A percentile compares a stretch with the other conserved stretches of the same genome.
Evolutionary conservation across 2,329 filamentous ascomycete species (phyloP).

Genomic region (Ampelomyces quisqualis): DNA sequence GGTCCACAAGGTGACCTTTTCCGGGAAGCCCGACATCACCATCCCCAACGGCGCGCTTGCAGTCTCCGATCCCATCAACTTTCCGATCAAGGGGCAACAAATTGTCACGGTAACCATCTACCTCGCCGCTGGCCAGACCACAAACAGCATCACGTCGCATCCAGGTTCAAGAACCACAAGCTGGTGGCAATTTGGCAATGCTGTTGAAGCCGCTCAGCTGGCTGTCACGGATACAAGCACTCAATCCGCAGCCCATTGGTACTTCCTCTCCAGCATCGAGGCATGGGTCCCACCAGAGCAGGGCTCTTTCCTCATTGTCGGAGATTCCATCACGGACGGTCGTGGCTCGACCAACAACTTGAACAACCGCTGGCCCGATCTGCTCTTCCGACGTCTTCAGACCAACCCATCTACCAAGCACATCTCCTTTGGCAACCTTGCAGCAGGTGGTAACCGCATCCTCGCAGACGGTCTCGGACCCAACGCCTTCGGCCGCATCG

Average conservation of each 20-base stretch:
- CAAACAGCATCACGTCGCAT: conserved; percentile 62
- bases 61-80: conserved; percentile 63
- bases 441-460: conserved; percentile 66
- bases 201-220: conserved; percentile 51
- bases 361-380: conserved; percentile 35
- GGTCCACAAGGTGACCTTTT: conserved; percentile 58
- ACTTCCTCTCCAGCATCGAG: conserved; percentile 61
- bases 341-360: conserved; percentile 48
- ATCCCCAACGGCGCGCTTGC: conserved; percentile 57
- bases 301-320: conserved; percentile 57
- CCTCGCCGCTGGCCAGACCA: conserved; percentile 56
- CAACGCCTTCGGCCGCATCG: conserved; percentile 59
- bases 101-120: conserved; percentile 62
- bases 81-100: conserved; percentile 53
- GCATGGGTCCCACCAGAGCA: conserved; percentile 50
- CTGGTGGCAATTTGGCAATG: conserved; percentile 57
- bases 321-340: conserved; percentile 67
- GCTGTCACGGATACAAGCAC: conserved; percentile 42
- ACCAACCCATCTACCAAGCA: conserved; percentile 41
- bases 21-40: conserved; percentile 52
- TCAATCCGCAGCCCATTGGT: conserved; percentile 51
- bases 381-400: conserved; percentile 49
- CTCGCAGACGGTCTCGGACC: conserved; percentile 64
- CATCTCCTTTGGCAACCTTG: conserved; percentile 64
- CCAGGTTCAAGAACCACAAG: conserved; percentile 65